Evolutionary conservation across 2,329 filamentous ascomycete species (phyloP).

Genomic region (Beauveria brongniartii): DNA sequence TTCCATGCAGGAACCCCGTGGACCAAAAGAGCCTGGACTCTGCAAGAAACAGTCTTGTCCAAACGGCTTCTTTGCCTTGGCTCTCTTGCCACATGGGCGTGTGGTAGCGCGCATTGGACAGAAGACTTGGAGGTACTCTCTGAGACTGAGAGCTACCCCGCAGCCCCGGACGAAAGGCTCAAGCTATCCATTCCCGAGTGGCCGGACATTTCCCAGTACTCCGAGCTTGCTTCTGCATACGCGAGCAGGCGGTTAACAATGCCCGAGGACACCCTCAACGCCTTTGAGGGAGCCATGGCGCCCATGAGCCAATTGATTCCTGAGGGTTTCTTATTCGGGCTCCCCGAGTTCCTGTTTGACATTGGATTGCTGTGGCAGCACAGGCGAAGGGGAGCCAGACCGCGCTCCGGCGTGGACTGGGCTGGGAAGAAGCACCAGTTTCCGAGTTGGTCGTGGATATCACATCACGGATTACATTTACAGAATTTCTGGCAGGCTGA

Average conservation of each 20-base stretch:
- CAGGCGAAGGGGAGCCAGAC: slow-evolving; percentile 4
- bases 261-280: slow-evolving; percentile 6
- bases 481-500: slow-evolving; percentile 6
- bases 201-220: slow-evolving; percentile 5
- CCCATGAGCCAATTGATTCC: slow-evolving; percentile 8
- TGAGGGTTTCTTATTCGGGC: neutral
- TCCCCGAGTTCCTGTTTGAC: slow-evolving; percentile 10
- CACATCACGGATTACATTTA: slow-evolving; percentile 3
- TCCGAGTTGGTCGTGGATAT: slow-evolving; percentile 13
- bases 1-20: neutral
- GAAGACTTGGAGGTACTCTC: slow-evolving; percentile 6
- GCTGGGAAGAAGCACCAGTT: neutral
- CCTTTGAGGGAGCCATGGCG: slow-evolving; percentile 9
- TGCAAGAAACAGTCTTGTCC: slow-evolving; percentile 11
- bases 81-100: slow-evolving; percentile 7
- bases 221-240: neutral
- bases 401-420: slow-evolving; percentile 1
- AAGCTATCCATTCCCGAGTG: slow-evolving; percentile 2
- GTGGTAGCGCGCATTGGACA: slow-evolving; percentile 6
- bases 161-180: neutral
- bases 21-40: slow-evolving; percentile 9
- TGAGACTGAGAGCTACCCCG: neutral
- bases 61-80: slow-evolving; percentile 3
- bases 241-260: slow-evolving; percentile 6
- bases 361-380: slow-evolving; percentile 7